Evolutionary conservation across 2,329 filamentous ascomycete species (phyloP).

Genomic region (Byssoonygena ceratinophila): DNA sequence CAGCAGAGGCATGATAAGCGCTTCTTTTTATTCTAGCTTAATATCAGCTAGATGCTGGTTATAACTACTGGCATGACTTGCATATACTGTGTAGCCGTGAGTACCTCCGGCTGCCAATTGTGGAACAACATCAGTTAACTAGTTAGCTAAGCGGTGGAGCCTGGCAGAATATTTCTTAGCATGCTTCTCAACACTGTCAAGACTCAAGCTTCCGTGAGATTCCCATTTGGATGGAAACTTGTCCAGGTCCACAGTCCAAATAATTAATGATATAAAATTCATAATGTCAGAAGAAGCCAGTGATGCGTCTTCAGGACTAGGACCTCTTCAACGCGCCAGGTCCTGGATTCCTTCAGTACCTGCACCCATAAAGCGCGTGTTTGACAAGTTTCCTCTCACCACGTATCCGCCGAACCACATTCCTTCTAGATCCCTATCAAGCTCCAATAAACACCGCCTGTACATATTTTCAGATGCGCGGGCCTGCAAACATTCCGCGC

Average conservation of each 20-base stretch:
- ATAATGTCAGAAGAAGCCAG: constrained; percentile 21
- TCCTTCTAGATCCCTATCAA: constrained; percentile 49
- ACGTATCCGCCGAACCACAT: constrained; percentile 66
- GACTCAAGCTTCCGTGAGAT: too few species aligned
- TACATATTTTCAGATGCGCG: constrained; percentile 64
- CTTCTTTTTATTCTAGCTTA: too few species aligned
- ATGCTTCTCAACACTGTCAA: background rate
- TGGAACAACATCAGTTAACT: too few species aligned
- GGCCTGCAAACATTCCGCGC: constrained; percentile 51
- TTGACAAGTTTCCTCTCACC: constrained; percentile 69
- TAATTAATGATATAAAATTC: constrained; percentile 2
- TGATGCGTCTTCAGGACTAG: constrained; percentile 5
- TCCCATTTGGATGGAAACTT: background rate
- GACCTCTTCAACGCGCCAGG: constrained; percentile 15
- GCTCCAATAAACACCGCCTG: constrained; percentile 47
- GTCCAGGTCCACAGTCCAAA: background rate
- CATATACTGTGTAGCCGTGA: too few species aligned
- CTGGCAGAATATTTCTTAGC: constrained; percentile 3
- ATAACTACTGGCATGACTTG: too few species aligned
- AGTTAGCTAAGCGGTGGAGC: background rate
- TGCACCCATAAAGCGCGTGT: constrained; percentile 65
- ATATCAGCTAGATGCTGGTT: too few species aligned
- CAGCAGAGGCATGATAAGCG: too few species aligned
- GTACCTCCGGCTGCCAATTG: too few species aligned
- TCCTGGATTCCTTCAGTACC: constrained; percentile 43